Evolutionary conservation across 2,329 filamentous ascomycete genomes (phyloP).

Genomic region (Aspergillus tanneri): DNA sequence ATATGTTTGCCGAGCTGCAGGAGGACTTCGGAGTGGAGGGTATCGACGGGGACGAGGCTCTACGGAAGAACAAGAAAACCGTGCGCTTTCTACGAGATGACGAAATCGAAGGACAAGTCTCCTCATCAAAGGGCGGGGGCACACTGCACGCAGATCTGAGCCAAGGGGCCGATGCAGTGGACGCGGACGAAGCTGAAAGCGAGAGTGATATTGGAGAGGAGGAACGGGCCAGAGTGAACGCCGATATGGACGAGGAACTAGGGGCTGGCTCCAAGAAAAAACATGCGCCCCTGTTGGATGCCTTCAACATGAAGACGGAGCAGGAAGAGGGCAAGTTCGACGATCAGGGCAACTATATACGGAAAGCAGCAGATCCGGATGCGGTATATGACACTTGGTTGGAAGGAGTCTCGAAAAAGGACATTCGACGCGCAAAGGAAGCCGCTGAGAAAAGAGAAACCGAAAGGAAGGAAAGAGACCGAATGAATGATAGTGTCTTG

Average conservation of each 20-base stretch:
- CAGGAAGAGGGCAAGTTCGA: conserved; percentile 93
- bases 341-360: conserved; percentile 83
- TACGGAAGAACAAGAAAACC: conserved; percentile 61
- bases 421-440: conserved; percentile 82
- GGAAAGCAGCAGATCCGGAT: conserved; percentile 85
- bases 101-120: conserved; percentile 78
- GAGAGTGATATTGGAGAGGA: conserved; percentile 65
- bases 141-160: conserved; percentile 59
- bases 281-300: conserved; percentile 90
- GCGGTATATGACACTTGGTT: conserved; percentile 90
- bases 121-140: conserved; percentile 70
- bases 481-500: conserved; percentile 71
- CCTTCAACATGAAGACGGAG: conserved; percentile 89
- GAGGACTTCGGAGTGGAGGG: conserved; percentile 59
- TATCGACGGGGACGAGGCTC: conserved; percentile 50
- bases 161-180: conserved; percentile 52
- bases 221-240: conserved; percentile 67
- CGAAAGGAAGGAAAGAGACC: conserved; percentile 68
- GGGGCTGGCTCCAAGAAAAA: conserved; percentile 87
- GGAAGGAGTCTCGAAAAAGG: conserved; percentile 87
- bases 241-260: conserved; percentile 81
- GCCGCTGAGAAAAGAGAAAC: conserved; percentile 83
- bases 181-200: conserved; percentile 62
- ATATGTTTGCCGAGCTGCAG: conserved; percentile 79
- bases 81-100: conserved; percentile 60